Percentiles rank a stretch among this genome's conserved stretches.
Evolutionary conservation across 1,284 basidiomycete genomes (phyloP).

Genomic region (Naganishia cerealis): DNA sequence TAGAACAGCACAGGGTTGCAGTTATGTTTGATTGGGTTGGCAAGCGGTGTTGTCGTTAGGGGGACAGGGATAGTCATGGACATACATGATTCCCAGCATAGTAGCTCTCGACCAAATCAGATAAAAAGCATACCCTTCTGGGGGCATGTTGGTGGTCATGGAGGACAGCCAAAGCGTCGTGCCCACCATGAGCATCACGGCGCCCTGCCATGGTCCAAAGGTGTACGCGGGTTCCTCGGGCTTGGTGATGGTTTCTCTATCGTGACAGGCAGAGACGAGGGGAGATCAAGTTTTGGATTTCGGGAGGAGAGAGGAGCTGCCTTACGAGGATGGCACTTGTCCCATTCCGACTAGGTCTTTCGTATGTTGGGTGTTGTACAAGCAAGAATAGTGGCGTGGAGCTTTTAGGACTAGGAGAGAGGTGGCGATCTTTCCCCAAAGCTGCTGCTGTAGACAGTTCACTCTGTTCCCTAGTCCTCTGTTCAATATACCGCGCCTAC

Average conservation of each 20-base stretch:
- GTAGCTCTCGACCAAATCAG: constrained; percentile 32
- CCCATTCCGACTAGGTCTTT: constrained; percentile 1
- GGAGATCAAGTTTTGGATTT: neutral
- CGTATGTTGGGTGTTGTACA: neutral
- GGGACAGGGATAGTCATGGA: neutral
- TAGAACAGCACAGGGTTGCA: neutral
- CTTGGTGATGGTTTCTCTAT: constrained; percentile 12
- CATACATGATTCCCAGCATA: constrained; percentile 30
- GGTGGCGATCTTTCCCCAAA: no score
- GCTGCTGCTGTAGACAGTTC: no score
- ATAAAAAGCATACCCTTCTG: constrained; percentile 34
- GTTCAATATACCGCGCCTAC: no score
- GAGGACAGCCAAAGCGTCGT: constrained; percentile 32
- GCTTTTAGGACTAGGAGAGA: no score
- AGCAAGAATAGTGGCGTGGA: neutral
- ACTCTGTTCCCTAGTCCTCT: no score
- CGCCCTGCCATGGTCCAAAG: constrained; percentile 33
- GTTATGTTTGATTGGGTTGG: no score
- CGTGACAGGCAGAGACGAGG: neutral
- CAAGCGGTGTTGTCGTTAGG: no score
- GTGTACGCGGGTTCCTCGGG: constrained; percentile 18
- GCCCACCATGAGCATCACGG: constrained; percentile 32
- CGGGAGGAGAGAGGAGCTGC: neutral
- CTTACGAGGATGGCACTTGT: constrained; percentile 24
- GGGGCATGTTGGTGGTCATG: constrained; percentile 25